Evolutionary conservation across 2,329 filamentous ascomycete species (phyloP).

Genomic region (Furcasterigmium furcatum): DNA sequence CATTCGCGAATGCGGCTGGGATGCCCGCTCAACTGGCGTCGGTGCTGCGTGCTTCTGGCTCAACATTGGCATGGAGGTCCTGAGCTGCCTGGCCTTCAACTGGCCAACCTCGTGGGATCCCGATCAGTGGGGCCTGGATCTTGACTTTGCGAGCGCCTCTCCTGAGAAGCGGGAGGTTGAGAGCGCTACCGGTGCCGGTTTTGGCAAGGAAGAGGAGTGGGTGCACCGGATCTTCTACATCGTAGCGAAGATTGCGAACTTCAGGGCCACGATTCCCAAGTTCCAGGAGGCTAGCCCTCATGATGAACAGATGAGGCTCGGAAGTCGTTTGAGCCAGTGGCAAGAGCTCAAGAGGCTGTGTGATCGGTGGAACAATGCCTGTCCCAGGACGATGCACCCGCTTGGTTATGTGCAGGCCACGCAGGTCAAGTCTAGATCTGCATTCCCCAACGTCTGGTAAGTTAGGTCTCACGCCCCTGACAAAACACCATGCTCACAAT

Average conservation of each 20-base stretch:
- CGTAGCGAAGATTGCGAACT: conserved; percentile 82
- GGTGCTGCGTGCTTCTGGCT: conserved; percentile 93
- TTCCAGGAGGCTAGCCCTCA: conserved; percentile 57
- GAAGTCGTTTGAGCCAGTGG: conserved; percentile 73
- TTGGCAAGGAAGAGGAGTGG: conserved; percentile 76
- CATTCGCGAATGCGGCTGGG: conserved; percentile 89
- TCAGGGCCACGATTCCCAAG: conserved; percentile 66
- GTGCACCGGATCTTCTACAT: conserved; percentile 87
- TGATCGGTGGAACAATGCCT: conserved; percentile 75
- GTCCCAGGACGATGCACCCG: conserved; percentile 84
- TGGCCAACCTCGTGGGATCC: conserved; percentile 88
- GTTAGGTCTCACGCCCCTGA: conserved; percentile 21
- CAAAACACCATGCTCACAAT: background rate
- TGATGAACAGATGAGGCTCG: conserved; percentile 60
- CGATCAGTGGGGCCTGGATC: conserved; percentile 83
- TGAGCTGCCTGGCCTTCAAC: conserved; percentile 83
- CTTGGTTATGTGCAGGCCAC: conserved; percentile 72
- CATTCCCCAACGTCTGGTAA: conserved; percentile 84
- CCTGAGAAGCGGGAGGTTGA: conserved; percentile 11
- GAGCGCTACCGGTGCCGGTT: conserved; percentile 19
- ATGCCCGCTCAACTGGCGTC: conserved; percentile 72
- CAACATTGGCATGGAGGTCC: conserved; percentile 85
- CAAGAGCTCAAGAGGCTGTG: conserved; percentile 74
- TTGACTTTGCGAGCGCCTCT: conserved; percentile 53
- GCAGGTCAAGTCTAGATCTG: conserved; percentile 65